These are phyloP conservation scores for Pseudogymnoascus sp. DNA, from an alignment of 2,329 filamentous ascomycete genomes.

Conservation along the genomic window DNA sequence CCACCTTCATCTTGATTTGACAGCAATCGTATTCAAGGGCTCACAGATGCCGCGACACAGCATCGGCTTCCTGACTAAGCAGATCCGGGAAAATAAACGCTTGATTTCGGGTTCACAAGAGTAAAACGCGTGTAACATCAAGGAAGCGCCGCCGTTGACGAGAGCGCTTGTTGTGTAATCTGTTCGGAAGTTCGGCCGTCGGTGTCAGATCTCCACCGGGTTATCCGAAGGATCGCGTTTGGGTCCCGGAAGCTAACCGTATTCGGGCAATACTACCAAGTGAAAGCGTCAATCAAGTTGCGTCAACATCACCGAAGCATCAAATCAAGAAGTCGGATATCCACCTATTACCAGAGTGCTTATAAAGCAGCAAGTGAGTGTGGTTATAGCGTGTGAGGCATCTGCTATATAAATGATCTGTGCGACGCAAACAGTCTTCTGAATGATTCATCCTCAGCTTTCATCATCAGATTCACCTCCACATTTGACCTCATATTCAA, in stretches of 20 bases:
- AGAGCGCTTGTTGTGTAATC: background rate
- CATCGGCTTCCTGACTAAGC: background rate
- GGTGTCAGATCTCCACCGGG: background rate
- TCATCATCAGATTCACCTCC: background rate
- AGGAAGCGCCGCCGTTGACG: background rate
- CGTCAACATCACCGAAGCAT: background rate
- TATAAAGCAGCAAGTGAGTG: background rate
- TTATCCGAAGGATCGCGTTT: background rate
- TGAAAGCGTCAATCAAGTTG: background rate
- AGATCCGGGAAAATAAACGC: background rate
- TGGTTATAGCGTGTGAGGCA: background rate
- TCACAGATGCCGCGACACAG: background rate
- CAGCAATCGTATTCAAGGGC: background rate
- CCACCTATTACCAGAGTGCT: background rate
- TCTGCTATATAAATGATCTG: background rate
- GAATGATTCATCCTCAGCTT: background rate
- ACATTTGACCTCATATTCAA: background rate
- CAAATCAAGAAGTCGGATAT: background rate
- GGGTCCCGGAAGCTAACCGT: constrained; percentile 11
- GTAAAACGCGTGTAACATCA: background rate
- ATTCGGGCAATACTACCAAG: background rate
- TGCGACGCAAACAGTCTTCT: background rate
- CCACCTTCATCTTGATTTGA: background rate
- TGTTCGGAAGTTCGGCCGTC: background rate
- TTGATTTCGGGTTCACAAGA: background rate